These are phyloP conservation scores for Moniliella sp. DNA, from an alignment of 1,284 basidiomycete species.

Conservation along the genomic window DNA sequence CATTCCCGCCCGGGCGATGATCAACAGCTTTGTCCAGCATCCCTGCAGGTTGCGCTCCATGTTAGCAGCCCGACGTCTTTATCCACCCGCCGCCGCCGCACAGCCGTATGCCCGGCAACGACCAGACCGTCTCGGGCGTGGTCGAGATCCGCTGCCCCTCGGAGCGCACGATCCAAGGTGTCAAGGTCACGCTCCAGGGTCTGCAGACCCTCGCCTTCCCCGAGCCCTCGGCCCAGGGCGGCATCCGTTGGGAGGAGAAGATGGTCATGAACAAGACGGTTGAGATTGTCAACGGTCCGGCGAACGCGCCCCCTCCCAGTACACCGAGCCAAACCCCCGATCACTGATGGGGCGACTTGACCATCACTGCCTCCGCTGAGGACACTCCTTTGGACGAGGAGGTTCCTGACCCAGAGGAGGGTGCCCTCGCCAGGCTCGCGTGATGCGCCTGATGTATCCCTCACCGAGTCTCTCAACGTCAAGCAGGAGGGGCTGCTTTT, in stretches of 20 bases:
- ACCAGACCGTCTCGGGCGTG: constrained; percentile 26
- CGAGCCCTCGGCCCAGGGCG: too few relatives aligned
- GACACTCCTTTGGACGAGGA: too few relatives aligned
- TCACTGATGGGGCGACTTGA: too few relatives aligned
- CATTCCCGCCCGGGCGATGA: too few relatives aligned
- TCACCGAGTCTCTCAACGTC: too few relatives aligned
- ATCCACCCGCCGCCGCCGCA: constrained; percentile 16
- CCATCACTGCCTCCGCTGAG: too few relatives aligned
- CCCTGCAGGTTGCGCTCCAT: constrained; percentile 22
- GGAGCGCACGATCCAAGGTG: constrained; percentile 19
- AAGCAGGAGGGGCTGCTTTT: constrained; percentile 12
- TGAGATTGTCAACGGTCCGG: constrained; percentile 16
- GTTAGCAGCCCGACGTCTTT: constrained; percentile 25
- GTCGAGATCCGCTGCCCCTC: constrained; percentile 27
- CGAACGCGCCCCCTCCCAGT: too few relatives aligned
- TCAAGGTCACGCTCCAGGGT: constrained; percentile 17
- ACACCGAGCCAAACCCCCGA: too few relatives aligned
- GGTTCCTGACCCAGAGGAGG: too few relatives aligned
- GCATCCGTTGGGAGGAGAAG: constrained; percentile 25
- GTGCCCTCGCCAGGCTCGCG: too few relatives aligned
- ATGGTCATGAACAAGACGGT: constrained; percentile 23
- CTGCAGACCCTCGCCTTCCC: constrained; percentile 24
- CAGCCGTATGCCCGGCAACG: constrained; percentile 12
- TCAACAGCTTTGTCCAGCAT: background rate
- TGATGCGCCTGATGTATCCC: too few relatives aligned